These are phyloP conservation scores for Nicotiana paniculata DNA, from an alignment of 257 asterid species.

Conservation along the genomic window DNA sequence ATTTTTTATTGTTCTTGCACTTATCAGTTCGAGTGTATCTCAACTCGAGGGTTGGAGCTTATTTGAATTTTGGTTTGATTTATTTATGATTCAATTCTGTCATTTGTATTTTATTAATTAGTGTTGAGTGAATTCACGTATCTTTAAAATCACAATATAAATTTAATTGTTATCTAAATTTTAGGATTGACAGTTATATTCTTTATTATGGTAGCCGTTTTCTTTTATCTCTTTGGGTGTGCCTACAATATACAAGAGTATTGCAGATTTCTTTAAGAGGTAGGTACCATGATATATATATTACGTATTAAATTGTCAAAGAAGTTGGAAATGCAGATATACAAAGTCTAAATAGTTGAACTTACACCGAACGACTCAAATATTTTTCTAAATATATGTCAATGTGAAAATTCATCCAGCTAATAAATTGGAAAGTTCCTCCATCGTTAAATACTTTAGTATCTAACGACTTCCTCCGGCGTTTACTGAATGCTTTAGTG, in stretches of 20 bases:
- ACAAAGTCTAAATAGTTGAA: background rate
- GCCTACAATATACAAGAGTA: background rate
- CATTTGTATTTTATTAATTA: too few relatives aligned
- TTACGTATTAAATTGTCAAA: background rate
- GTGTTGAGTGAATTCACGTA: too few relatives aligned
- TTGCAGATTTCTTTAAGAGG: background rate
- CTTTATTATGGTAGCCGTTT: background rate
- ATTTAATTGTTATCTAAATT: too few relatives aligned
- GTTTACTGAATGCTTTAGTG: background rate
- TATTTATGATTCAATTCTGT: too few relatives aligned
- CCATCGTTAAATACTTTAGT: too few relatives aligned
- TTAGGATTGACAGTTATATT: background rate
- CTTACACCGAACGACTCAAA: background rate
- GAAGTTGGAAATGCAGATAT: background rate
- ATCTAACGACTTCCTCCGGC: background rate
- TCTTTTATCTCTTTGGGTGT: background rate
- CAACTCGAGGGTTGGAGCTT: too few relatives aligned
- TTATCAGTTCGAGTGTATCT: too few relatives aligned
- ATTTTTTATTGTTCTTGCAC: too few relatives aligned
- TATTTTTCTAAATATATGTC: background rate
- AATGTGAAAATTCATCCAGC: background rate
- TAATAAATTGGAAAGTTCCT: background rate
- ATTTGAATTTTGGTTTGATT: too few relatives aligned
- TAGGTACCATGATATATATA: background rate
- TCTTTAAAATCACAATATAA: too few relatives aligned